Evolutionary conservation across 108 stramenopile species (phyloP), one percentile per base, ranked within the genome.

Genomic region (Nitzschia sp.): DNA sequence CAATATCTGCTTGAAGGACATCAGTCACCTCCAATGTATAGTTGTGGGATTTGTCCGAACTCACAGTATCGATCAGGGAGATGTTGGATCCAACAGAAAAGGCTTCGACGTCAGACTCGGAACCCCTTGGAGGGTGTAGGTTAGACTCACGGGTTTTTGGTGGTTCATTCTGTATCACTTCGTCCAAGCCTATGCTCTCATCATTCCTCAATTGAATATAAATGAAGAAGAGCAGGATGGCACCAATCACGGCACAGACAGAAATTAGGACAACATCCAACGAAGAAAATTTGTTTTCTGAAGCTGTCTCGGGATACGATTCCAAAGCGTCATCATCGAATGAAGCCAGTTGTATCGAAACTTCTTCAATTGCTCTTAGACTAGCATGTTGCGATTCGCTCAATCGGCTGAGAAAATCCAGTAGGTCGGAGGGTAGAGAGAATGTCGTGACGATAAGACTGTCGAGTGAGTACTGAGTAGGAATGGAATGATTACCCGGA

Each of bases 261-360:
- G 48, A 52, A 10, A 81, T 73, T n/a, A 81, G 53, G 39, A 73
- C 61, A 55, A 72, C 46, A 37, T 81, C 80, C 14, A 81, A 38
- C 6, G 38, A 42, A n/a, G 80, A 76, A 22, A 80, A 46, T 9
- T 50, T 19, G 17, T 6, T 15, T 6, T 50, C 6, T 5, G 29
- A 34, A 34, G 29, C 29, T 34, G 29, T 34, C 29, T 34, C 29
- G 5, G 29, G 29, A 3, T 1, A 6, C 39, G 9, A 20, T 44
- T n/a, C 21, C 17, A n/a, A 24, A 8, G 53, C 51, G 7, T 61
- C 42, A 29, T 48, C 48, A 1, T 60, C 58, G 0, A 22, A 39
- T 2, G 24, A 21, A 11, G 51, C 67, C 15, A 73, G 11, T 26
- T 69, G n/a, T 14, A 60, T 53, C 12, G 63, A 38, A 15, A 66